Conservation (phyloP, 495 filamentous ascomycete genomes). For the Neurospora hispaniola region DNA sequence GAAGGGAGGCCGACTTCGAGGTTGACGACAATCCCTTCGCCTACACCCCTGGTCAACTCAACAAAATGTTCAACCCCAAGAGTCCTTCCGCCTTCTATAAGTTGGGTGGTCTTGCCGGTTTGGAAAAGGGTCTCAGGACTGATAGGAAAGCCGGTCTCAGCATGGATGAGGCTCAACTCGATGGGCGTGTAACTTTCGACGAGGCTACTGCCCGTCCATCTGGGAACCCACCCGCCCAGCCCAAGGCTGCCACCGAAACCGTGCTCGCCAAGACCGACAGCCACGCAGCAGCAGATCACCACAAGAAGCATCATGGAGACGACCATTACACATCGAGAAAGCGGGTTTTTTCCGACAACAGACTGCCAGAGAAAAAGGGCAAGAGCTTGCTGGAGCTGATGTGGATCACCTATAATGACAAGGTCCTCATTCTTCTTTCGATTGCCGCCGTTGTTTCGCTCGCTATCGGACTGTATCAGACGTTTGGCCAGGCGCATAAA, state of each 20-base stretch:
- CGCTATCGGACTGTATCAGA: slow-evolving; percentile 63
- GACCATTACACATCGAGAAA: slow-evolving; percentile 52
- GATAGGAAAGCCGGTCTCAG: slow-evolving; percentile 55
- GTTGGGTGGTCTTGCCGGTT: slow-evolving; percentile 54
- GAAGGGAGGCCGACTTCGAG: slow-evolving; percentile 52
- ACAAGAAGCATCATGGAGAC: slow-evolving; percentile 11
- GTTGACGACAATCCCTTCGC: slow-evolving; percentile 61
- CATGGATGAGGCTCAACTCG: slow-evolving; percentile 50
- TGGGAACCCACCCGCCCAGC: slow-evolving; percentile 21
- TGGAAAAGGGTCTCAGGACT: slow-evolving; percentile 59
- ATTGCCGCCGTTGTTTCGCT: slow-evolving; percentile 64
- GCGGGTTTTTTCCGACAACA: slow-evolving; percentile 60
- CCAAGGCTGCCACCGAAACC: slow-evolving; percentile 8
- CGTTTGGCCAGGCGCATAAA: slow-evolving; percentile 34
- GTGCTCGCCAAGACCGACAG: slow-evolving; percentile 4
- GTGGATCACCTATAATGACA: slow-evolving; percentile 84
- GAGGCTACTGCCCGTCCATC: slow-evolving; percentile 36
- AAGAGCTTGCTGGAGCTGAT: slow-evolving; percentile 62
- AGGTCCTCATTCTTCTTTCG: slow-evolving; percentile 66
- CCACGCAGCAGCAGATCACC: neutral
- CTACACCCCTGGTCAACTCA: slow-evolving; percentile 58
- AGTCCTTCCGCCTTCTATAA: slow-evolving; percentile 58
- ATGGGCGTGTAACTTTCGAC: slow-evolving; percentile 49
- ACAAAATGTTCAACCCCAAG: slow-evolving; percentile 69
- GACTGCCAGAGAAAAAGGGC: slow-evolving; percentile 62